Base-by-base conservation (phyloP, 352 stramenopile genomes). In the Elongisporangium prolatum region DNA sequence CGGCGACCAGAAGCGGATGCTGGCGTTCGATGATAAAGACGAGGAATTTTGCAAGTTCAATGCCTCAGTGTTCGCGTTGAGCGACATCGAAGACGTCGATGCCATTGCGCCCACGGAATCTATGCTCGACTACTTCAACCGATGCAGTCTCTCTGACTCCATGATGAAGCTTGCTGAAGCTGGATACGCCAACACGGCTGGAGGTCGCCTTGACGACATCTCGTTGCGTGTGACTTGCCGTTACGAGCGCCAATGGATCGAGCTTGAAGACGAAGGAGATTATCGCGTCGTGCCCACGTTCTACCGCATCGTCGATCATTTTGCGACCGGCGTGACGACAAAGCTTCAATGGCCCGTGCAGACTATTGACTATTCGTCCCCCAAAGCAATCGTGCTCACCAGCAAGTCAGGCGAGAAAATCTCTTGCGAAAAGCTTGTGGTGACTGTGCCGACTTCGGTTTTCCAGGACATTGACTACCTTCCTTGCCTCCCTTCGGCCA, bases 131-230 rank as follows among this genome's bases (percentile, higher is more conserved):
- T 93, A 93, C 59, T 93, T 91, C 37, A 61, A 71, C 10, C 71
- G 71, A 51, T 78, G 75, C 18, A 56, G 67, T 21, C 63, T 93
- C 20, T 89, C 80, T 21, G 53, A 69, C 4, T 92, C 82, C 0
- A 92, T 93, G 80, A 82, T 92, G 77, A 89, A 90, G 62, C 76
- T 93, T 17, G 85, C 82, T 5, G 80, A 93, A 21, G 64, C 84
- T 0, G 84, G 84, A 20, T 93, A 93, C 51, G 84, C 79, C 21
- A 93, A 93, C 69, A 93, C 84, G 8, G 84, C 84, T 8, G 84
- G 84, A 24, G 81, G 74, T 14, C 64, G 69, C 7, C 53, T 93
- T 21, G 71, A 76, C 5, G 78, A 93, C 38, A 93, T 93, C 57
- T 93, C 84, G 44, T 74, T 89, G 63, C 80, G 84, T 24, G 74